Evolutionary conservation across 371 early-diverging fungal genomes (phyloP).

Genomic region (Mortierella sp.): DNA sequence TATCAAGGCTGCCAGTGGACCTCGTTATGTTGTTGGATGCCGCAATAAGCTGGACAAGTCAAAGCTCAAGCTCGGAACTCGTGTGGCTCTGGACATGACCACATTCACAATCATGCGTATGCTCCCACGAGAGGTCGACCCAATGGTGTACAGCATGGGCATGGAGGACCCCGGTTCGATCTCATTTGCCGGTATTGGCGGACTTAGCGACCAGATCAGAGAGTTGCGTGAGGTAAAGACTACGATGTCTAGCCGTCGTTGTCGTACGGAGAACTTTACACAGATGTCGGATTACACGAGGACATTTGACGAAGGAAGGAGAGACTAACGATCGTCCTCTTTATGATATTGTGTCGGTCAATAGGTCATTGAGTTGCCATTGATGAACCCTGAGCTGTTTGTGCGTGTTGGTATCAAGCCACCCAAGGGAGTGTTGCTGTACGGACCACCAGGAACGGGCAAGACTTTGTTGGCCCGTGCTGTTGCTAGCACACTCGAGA

Average conservation of each 20-base stretch:
- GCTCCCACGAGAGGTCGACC: slow-evolving; percentile 99
- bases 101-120: slow-evolving; percentile 99
- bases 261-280: not conserved
- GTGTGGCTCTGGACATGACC: slow-evolving; percentile 99
- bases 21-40: slow-evolving; percentile 99
- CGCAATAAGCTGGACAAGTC: slow-evolving; percentile 95
- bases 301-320: not conserved
- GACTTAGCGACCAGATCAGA: slow-evolving; percentile 97
- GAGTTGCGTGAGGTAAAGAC: slow-evolving; percentile 93
- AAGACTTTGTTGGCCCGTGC: slow-evolving; percentile 96
- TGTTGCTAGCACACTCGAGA: slow-evolving; percentile 97
- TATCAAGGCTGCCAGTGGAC: slow-evolving; percentile 98
- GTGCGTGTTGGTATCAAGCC: slow-evolving; percentile 98
- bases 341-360: not conserved
- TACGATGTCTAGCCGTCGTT: slow-evolving; percentile 5
- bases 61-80: slow-evolving; percentile 94
- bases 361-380: slow-evolving; percentile 97
- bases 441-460: slow-evolving; percentile 99
- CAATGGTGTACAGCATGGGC: slow-evolving; percentile 99
- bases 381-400: slow-evolving; percentile 99
- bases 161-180: slow-evolving; percentile 97
- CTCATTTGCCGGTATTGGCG: slow-evolving; percentile 98
- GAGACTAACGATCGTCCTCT: not conserved
- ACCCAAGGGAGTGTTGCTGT: slow-evolving; percentile 95
- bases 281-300: not conserved